Evolutionary conservation across 345 rosid genomes (phyloP).

Genomic region (Arabidopsis arenosa): DNA sequence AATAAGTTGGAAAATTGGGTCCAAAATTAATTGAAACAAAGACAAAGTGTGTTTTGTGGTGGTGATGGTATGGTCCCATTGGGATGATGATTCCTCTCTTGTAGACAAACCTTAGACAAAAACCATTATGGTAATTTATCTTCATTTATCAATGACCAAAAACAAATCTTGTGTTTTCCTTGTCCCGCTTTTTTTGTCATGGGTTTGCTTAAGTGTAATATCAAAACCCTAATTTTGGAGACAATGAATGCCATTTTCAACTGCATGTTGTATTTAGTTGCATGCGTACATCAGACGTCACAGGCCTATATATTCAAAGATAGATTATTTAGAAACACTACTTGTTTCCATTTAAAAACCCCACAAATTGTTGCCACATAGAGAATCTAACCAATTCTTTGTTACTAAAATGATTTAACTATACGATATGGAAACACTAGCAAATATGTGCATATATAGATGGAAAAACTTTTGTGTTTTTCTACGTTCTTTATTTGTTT

Average conservation of each 20-base stretch:
- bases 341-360: background rate
- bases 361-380: background rate
- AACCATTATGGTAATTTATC: slow-evolving; percentile 31
- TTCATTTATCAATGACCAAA: slow-evolving; percentile 23
- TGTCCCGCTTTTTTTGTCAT: slow-evolving; percentile 26
- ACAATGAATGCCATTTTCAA: slow-evolving; percentile 23
- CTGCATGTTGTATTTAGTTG: slow-evolving; percentile 13
- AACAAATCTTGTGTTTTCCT: slow-evolving; percentile 32
- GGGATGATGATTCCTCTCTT: slow-evolving; percentile 36
- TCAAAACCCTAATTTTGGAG: slow-evolving; percentile 20
- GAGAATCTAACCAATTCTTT: background rate
- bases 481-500: background rate
- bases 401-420: background rate
- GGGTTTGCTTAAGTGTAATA: background rate
- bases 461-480: background rate
- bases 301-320: background rate
- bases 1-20: slow-evolving; percentile 20
- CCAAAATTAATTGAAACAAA: slow-evolving; percentile 29
- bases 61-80: slow-evolving; percentile 29
- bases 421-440: background rate
- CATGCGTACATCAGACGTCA: background rate
- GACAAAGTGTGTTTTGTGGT: slow-evolving; percentile 39
- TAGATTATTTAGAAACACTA: slow-evolving; percentile 24
- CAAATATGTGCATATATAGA: background rate
- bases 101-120: slow-evolving; percentile 41